These are phyloP conservation scores for Ogataea parapolymorpha DNA, from an alignment of 805 yeast genomes.

Conservation along the genomic window DNA sequence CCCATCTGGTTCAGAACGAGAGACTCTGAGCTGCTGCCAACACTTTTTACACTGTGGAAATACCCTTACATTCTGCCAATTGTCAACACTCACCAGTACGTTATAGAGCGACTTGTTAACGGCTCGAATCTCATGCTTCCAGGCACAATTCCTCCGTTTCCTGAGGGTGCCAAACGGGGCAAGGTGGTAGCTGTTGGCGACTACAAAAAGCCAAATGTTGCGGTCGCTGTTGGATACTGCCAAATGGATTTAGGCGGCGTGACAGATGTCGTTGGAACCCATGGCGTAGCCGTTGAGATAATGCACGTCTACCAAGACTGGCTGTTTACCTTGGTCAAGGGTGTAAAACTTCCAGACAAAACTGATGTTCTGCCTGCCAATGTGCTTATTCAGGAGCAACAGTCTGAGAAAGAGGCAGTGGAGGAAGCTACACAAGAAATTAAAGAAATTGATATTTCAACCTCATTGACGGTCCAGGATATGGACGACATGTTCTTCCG, in stretches of 20 bases:
- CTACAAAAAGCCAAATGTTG: constrained; percentile 54
- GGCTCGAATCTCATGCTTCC: constrained; percentile 86
- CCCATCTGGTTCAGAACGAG: constrained; percentile 73
- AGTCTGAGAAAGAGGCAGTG: constrained; percentile 6
- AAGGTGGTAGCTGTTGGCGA: constrained; percentile 70
- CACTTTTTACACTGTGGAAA: constrained; percentile 70
- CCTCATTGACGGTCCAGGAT: constrained; percentile 52
- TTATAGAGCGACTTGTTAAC: constrained; percentile 61
- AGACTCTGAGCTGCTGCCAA: constrained; percentile 59
- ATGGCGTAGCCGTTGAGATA: constrained; percentile 77
- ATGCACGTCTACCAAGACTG: constrained; percentile 69
- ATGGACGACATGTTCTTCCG: constrained; percentile 71
- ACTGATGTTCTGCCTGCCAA: not conserved
- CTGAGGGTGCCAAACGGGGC: constrained; percentile 45
- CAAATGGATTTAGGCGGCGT: constrained; percentile 43
- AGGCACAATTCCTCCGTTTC: constrained; percentile 64
- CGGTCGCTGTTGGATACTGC: constrained; percentile 71
- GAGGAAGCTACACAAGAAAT: constrained; percentile 3
- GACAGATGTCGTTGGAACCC: constrained; percentile 51
- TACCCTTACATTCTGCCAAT: constrained; percentile 64
- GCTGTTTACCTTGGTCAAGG: constrained; percentile 50
- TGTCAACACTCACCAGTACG: constrained; percentile 69
- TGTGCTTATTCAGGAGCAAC: constrained; percentile 21
- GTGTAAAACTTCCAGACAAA: constrained; percentile 39
- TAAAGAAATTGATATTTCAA: not conserved